A percentile compares a stretch with the other conserved stretches of the same genome.
Conservation (phyloP, 805 yeast genomes). For the Ogataea paraovalis region DNA sequence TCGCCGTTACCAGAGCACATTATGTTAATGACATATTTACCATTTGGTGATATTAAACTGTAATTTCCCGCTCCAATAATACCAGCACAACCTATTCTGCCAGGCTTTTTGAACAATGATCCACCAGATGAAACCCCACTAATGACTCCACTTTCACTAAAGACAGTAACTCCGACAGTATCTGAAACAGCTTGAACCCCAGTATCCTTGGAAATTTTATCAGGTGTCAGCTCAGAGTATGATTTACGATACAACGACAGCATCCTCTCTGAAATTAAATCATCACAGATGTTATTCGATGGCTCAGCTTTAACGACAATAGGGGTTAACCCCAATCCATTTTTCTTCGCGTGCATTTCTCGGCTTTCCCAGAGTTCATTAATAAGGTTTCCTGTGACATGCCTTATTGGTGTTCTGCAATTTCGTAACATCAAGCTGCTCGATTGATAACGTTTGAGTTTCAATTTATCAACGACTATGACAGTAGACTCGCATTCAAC, state of each 20-base stretch:
- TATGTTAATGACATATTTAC: slow-evolving; percentile 19
- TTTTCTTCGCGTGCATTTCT: slow-evolving; percentile 19
- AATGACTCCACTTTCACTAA: slow-evolving; percentile 12
- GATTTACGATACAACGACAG: slow-evolving; percentile 6
- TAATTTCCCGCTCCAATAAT: slow-evolving; percentile 44
- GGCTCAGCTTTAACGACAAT: slow-evolving; percentile 29
- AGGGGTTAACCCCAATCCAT: slow-evolving; percentile 27
- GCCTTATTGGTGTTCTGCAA: not conserved
- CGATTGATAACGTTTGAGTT: slow-evolving; percentile 13
- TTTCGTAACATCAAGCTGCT: not conserved
- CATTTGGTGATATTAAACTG: slow-evolving; percentile 4
- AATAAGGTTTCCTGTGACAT: not conserved
- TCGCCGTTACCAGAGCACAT: slow-evolving; percentile 57
- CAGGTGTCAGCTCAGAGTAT: not conserved
- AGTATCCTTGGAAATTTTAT: not conserved
- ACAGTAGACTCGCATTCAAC: slow-evolving; percentile 45
- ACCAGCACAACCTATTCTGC: slow-evolving; percentile 54
- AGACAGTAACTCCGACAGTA: slow-evolving; percentile 41
- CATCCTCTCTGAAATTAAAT: slow-evolving; percentile 12
- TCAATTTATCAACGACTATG: slow-evolving; percentile 18
- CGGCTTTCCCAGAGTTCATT: slow-evolving; percentile 9
- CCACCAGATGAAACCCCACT: slow-evolving; percentile 52
- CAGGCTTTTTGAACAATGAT: slow-evolving; percentile 43
- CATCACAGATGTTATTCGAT: not conserved
- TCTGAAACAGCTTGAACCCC: slow-evolving; percentile 30